phyloP scores from a whole-genome alignment of 306 rosid genomes.

The Inga leiocalycina region DNA sequence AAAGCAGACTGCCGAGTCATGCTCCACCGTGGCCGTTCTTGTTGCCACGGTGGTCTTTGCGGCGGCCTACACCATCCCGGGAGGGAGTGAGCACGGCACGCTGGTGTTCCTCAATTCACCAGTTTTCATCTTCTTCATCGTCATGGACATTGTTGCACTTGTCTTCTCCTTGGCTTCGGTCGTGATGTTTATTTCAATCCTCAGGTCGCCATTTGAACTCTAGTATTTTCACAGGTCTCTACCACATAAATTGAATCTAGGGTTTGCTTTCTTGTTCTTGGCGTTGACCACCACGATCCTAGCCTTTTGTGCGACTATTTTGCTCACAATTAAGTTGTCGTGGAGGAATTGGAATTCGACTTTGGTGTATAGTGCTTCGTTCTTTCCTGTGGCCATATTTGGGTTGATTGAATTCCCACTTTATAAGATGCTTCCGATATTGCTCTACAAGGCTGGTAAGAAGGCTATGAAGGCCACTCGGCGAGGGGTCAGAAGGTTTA shows the following conservation, averaged over 20 bases:
- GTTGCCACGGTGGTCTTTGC: slow-evolving; percentile 46
- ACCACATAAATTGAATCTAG: slow-evolving; percentile 31
- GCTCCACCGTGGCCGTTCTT: slow-evolving; percentile 37
- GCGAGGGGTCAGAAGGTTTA: too few relatives aligned
- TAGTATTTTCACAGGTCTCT: slow-evolving; percentile 24
- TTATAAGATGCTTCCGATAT: neutral
- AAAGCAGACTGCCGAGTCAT: slow-evolving; percentile 34
- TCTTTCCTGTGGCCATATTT: slow-evolving; percentile 41
- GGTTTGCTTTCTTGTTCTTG: slow-evolving; percentile 39
- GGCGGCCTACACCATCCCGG: slow-evolving; percentile 36
- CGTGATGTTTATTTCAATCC: slow-evolving; percentile 49
- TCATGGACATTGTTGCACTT: slow-evolving; percentile 39
- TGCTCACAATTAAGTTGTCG: slow-evolving; percentile 17
- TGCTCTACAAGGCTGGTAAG: too few relatives aligned
- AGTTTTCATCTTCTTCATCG: slow-evolving; percentile 37
- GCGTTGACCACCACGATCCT: slow-evolving; percentile 37
- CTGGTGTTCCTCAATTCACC: slow-evolving; percentile 9
- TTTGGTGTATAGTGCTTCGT: slow-evolving; percentile 26
- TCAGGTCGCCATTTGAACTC: slow-evolving; percentile 36
- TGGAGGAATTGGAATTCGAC: slow-evolving; percentile 18
- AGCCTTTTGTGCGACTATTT: slow-evolving; percentile 37
- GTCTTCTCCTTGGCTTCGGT: slow-evolving; percentile 42
- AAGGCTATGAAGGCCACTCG: too few relatives aligned
- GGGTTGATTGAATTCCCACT: slow-evolving; percentile 38
- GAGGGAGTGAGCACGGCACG: slow-evolving; percentile 1